These are phyloP conservation scores for Thamnidium elegans DNA, from an alignment of 192 early-diverging fungal genomes.

Conservation along the genomic window DNA sequence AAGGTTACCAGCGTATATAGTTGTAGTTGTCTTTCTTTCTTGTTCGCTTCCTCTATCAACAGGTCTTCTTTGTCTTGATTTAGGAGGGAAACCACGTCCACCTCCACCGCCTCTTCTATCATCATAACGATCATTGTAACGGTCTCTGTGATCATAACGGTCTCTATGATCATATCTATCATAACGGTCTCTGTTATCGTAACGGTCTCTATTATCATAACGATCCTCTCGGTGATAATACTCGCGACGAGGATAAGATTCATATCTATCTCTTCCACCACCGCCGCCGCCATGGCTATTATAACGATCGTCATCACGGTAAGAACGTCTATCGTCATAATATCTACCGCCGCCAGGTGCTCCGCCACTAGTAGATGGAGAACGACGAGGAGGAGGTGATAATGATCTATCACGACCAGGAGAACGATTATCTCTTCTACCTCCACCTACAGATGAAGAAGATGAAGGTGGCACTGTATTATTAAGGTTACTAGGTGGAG, in stretches of 20 bases:
- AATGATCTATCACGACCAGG: slow-evolving; percentile 26
- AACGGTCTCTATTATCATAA: slow-evolving; percentile 15
- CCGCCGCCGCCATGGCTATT: not conserved
- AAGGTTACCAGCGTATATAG: slow-evolving; percentile 73
- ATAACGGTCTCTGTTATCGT: slow-evolving; percentile 23
- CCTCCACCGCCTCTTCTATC: slow-evolving; percentile 40
- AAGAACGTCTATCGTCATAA: slow-evolving; percentile 25
- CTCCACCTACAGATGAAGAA: not conserved
- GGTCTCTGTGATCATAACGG: slow-evolving; percentile 33
- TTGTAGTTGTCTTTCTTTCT: slow-evolving; percentile 58
- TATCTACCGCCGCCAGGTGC: slow-evolving; percentile 1
- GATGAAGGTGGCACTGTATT: not conserved
- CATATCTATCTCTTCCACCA: slow-evolving; percentile 8
- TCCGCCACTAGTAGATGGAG: slow-evolving; percentile 3
- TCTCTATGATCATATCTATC: slow-evolving; percentile 21
- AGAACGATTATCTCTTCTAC: slow-evolving; percentile 2
- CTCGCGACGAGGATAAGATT: slow-evolving; percentile 8
- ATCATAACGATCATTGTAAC: slow-evolving; percentile 24
- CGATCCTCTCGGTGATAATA: slow-evolving; percentile 35
- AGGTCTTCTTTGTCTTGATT: slow-evolving; percentile 45
- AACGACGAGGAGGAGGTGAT: slow-evolving; percentile 25
- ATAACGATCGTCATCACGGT: slow-evolving; percentile 24
- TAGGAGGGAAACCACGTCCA: slow-evolving; percentile 42
- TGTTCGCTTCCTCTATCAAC: slow-evolving; percentile 61
- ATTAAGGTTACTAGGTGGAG: not conserved